Evolutionary conservation across 2,329 filamentous ascomycete species (phyloP), one percentile per base, ranked within the genome.

Genomic region (Sodiomyces alkalinus): DNA sequence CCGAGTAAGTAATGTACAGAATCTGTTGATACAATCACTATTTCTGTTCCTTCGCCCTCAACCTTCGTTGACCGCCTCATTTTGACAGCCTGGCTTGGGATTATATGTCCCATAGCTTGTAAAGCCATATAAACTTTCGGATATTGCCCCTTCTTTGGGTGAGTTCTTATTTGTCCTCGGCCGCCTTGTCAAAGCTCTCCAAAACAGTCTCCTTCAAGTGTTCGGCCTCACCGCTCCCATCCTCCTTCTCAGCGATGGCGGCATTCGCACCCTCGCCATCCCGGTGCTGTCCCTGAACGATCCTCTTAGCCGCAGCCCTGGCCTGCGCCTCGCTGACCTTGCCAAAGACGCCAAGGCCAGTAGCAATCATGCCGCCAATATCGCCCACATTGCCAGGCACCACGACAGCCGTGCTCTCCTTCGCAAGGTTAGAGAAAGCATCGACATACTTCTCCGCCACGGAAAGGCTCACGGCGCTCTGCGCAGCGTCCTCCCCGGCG

Each of bases 371-470:
- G 41, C 82, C 74, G 30, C 83, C 79, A 42, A 98, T 86, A 49
- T 98, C 90, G 35, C 90, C 90, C 20, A 98, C 83, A 46, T 98
- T 96, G 8, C 90, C 90, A 1, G 90, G 90, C 10, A 98, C 86
- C 13, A 98, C 83, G 17, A 98, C 79, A 4, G 85, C 81, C 4
- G 90, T 98, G 43, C 90, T 83, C 61, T 98, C 86, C 58, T 87
- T 90, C 28, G 90, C 90, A 41, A 98, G 62, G 48, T 86, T 82
- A 41, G 70, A 77, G 47, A 96, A 98, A 4, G 90, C 90, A 25
- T 92, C 87, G 29, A 98, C 90, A 44, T 98, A 98, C 57, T 94
- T 93, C 68, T 98, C 90, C 0, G 90, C 90, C 7, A 98, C 82
- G 10, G 69, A 81, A 36, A 98, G 57, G 45, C 81, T 86, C 24